A percentile compares a stretch with the other conserved stretches of the same genome.
Evolutionary conservation across 352 stramenopile species (phyloP).

Genomic region (Phytophthora ramorum): DNA sequence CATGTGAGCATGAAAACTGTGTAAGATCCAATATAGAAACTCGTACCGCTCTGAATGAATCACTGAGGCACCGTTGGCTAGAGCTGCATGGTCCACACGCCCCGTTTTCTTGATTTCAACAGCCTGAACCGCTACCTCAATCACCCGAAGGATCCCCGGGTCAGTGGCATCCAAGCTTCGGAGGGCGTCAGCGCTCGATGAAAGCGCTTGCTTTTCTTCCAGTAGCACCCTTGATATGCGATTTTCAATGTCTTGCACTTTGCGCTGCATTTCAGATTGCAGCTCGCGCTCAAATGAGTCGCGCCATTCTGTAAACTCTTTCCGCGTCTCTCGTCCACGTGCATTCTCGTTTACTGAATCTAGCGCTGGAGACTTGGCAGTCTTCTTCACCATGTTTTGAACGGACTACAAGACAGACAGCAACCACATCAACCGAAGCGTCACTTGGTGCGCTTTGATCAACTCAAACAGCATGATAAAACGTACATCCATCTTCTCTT

Average conservation of each 20-base stretch:
- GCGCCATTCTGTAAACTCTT: constrained; percentile 44
- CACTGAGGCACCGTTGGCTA: constrained; percentile 71
- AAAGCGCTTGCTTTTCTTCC: constrained; percentile 62
- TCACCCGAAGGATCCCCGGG: constrained; percentile 48
- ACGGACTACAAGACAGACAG: constrained; percentile 24
- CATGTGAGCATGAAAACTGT: not conserved
- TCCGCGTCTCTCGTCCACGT: constrained; percentile 26
- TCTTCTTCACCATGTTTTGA: constrained; percentile 33
- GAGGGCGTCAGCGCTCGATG: constrained; percentile 59
- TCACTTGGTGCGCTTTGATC: not conserved
- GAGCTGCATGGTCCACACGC: constrained; percentile 66
- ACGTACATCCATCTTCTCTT: constrained; percentile 56
- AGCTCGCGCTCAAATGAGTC: constrained; percentile 47
- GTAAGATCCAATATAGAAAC: not conserved
- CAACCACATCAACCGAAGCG: not conserved
- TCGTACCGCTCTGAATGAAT: constrained; percentile 64
- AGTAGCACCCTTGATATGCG: constrained; percentile 66
- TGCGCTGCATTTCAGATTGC: constrained; percentile 50
- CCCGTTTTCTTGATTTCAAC: constrained; percentile 68
- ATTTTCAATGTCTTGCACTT: constrained; percentile 64
- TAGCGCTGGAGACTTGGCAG: not conserved
- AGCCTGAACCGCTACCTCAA: constrained; percentile 56
- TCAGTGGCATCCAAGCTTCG: constrained; percentile 61
- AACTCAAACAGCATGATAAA: not conserved
- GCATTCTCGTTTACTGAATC: constrained; percentile 14